Percentiles rank a stretch among this genome's conserved stretches.
Evolutionary conservation across 371 early-diverging fungal genomes (phyloP).

Genomic region (Mortierella sp.): DNA sequence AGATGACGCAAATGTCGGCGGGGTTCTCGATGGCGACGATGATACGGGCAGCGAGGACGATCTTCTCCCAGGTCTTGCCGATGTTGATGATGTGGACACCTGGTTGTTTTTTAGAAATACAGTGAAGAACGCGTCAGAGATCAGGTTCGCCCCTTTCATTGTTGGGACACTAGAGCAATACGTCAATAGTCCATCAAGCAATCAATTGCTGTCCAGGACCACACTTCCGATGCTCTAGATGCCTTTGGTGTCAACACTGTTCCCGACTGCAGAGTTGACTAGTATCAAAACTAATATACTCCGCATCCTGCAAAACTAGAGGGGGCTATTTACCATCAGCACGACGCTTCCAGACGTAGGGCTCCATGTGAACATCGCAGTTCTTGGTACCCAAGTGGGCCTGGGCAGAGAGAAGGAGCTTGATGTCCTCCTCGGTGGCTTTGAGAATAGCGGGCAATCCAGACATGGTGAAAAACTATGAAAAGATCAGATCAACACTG

Average conservation of each 20-base stretch:
- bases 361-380: constrained; percentile 86
- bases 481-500: not conserved
- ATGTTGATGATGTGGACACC: constrained; percentile 94
- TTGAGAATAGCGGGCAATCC: constrained; percentile 58
- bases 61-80: constrained; percentile 79
- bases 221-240: no score
- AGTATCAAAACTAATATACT: no score
- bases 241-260: no score
- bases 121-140: no score
- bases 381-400: constrained; percentile 92
- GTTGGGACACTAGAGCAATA: no score
- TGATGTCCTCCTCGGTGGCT: constrained; percentile 86
- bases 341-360: constrained; percentile 93
- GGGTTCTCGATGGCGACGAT: constrained; percentile 69
- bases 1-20: constrained; percentile 39
- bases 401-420: constrained; percentile 92
- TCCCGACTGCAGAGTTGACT: no score
- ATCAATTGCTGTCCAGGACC: no score
- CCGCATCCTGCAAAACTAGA: no score
- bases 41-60: constrained; percentile 98
- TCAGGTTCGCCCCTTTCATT: no score
- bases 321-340: constrained; percentile 76
- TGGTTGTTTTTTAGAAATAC: no score
- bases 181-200: no score
- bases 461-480: constrained; percentile 44